Evolutionary conservation across 2,329 filamentous ascomycete species (phyloP), one percentile per base, ranked within the genome.

Genomic region (Colletotrichum australisinense): DNA sequence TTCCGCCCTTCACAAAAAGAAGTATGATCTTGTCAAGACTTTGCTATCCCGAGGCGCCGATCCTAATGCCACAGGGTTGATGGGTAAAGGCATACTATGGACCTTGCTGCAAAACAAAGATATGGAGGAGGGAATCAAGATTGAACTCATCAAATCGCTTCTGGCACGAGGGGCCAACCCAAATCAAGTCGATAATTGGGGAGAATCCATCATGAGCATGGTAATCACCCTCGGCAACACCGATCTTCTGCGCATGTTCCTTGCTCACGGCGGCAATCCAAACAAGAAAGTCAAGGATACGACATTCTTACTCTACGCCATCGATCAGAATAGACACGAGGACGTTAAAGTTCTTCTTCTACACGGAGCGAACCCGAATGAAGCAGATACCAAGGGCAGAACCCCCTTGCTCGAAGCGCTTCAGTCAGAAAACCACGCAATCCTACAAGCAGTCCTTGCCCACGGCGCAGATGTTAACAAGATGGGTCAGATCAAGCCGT

Each of bases 301-400:
- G 5, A 81, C 81, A 0, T 74, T 80, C 8, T 75, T 84, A 0
- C 72, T 80, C 1, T 78, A 83, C 28, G 79, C 81, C 6, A 76
- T 84, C 3, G 78, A 79, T 11, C 72, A 75, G 0, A 77, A 76
- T 1, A 75, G 49, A 30, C 49, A 42, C 4, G 80, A 79, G 2
- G 76, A 79, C 24, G 78, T 72, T 0, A 75, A 72, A 55, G 58
- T 78, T 12, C 75, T 84, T 12, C 72, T 84, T 0, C 74, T 79
- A 49, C 74, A 79, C 26, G 83, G 82, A 5, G 81, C 81, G 0
- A 78, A 83, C 49, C 71, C 78, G 0, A 83, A 84, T 19, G 74
- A 75, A 2, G 65, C 75, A 22, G 63, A 75, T 30, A 56, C 28
- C 9, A 70, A 75, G 32, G 74, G 71, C 24, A 56, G 68, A 26